Evolutionary conservation across 1,284 basidiomycete genomes (phyloP), one percentile per base, ranked within the genome.

Genomic region (Sanghuangporus sanghuang): DNA sequence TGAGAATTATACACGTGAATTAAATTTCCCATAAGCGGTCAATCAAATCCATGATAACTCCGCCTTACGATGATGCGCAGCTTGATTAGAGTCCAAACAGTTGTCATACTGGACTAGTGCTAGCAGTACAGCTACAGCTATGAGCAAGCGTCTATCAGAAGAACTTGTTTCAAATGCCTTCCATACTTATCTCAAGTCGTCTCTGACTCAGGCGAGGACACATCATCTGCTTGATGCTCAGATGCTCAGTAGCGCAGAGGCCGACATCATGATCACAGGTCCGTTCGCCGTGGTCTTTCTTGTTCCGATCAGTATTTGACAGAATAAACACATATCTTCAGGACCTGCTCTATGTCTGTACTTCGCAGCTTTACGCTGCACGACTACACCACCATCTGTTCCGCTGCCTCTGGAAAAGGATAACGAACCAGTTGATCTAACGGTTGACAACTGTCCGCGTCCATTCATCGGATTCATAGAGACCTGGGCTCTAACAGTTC

Each of bases 251-350:
- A 88, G 86, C 63, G 90, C 90, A 36, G 87, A 91, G 74, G 83
- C 79, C 0, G 90, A 93, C 76, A 73, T 93, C 40, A 91, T 92
- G 88, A 87, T 92, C 61, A 88, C 88, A 69, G 90, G 90, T 86
- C 49, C 1, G 44, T 32, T 46, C 57, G 50, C 16, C 36, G 8
- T 35, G 38, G 27, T 18, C 21, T 18, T 3, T 18, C 16, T 18
- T n/a, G 44, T 18, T 46, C 36, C 38, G 42, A 36, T 42, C 42
- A 39, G 23, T 38, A 57, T 48, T 61, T 54, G 59, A 54, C 32
- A n/a, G 48, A 8, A 49, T 46, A 9, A 46, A 46, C 44, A n/a
- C 16, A 1, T 39, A n/a, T 52, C 50, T 1, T 35, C 63, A 83
- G 87, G 86, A 0, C 87, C 87, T 35, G 85, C 86, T 0, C 73